These are phyloP conservation scores for Colletotrichum sansevieriae DNA, from an alignment of 2,329 filamentous ascomycete genomes.

Conservation along the genomic window DNA sequence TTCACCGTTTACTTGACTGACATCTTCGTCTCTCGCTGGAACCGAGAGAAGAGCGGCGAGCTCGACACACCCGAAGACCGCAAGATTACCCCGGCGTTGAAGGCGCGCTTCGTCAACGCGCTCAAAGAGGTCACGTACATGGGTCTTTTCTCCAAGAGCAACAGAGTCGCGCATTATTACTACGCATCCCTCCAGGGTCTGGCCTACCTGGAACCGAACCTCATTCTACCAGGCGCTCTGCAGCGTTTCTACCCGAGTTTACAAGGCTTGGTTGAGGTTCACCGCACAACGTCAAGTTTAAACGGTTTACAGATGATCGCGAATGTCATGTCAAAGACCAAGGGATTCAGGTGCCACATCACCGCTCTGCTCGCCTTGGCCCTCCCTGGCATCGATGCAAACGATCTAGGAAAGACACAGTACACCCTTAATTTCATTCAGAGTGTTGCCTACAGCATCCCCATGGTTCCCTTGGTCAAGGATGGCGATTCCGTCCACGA, in stretches of 20 bases:
- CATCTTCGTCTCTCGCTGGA: slow-evolving; percentile 98
- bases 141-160: slow-evolving; percentile 97
- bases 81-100: slow-evolving; percentile 83
- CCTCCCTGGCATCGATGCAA: slow-evolving; percentile 95
- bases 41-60: slow-evolving; percentile 92
- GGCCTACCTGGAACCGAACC: slow-evolving; percentile 88
- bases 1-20: slow-evolving; percentile 93
- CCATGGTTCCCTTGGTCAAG: slow-evolving; percentile 84
- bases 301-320: slow-evolving; percentile 93
- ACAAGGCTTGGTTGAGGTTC: slow-evolving; percentile 96
- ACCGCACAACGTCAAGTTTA: slow-evolving; percentile 93
- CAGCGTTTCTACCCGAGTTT: slow-evolving; percentile 97
- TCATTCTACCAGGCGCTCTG: slow-evolving; percentile 92
- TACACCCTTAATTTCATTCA: slow-evolving; percentile 96
- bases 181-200: slow-evolving; percentile 90
- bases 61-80: slow-evolving; percentile 86
- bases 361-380: slow-evolving; percentile 94
- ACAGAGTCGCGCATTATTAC: slow-evolving; percentile 90
- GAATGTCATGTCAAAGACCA: slow-evolving; percentile 90
- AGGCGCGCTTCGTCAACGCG: slow-evolving; percentile 88
- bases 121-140: slow-evolving; percentile 96
- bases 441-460: slow-evolving; percentile 95
- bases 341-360: slow-evolving; percentile 96
- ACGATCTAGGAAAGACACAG: slow-evolving; percentile 96
- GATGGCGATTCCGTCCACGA: slow-evolving; percentile 77